Conservation (phyloP, 352 stramenopile species). For the Aphanomyces cochlioides region DNA sequence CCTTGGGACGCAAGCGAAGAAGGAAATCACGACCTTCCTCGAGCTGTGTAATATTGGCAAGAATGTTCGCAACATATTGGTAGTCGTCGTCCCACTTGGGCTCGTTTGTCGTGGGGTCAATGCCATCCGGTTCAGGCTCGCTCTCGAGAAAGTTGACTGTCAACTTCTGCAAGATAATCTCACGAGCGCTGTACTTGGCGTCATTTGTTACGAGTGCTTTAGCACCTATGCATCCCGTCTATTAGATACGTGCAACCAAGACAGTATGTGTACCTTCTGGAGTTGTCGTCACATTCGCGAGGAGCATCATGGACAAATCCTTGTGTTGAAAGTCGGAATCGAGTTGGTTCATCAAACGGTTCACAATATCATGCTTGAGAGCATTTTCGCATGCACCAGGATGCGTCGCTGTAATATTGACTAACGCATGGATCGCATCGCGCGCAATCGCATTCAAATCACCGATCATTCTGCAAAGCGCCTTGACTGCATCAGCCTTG, state of each 20-base stretch:
- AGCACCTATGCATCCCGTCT: neutral
- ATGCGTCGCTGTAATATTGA: conserved; percentile 81
- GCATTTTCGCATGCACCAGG: conserved; percentile 58
- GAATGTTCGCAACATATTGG: conserved; percentile 82
- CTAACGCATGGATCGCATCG: conserved; percentile 82
- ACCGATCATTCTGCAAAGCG: conserved; percentile 72
- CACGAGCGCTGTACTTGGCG: conserved; percentile 43
- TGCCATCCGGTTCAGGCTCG: conserved; percentile 70
- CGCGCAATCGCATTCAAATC: conserved; percentile 80
- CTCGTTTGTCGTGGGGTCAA: conserved; percentile 62
- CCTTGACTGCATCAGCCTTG: conserved; percentile 71
- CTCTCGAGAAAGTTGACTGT: conserved; percentile 65
- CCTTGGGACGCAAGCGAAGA: conserved; percentile 52
- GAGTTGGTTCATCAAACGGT: conserved; percentile 81
- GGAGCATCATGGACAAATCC: conserved; percentile 84
- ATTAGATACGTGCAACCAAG: neutral
- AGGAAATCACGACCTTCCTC: conserved; percentile 74
- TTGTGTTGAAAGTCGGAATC: conserved; percentile 79
- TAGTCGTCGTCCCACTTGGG: conserved; percentile 86
- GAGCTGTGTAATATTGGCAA: conserved; percentile 82
- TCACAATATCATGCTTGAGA: conserved; percentile 76
- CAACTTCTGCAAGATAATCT: conserved; percentile 78
- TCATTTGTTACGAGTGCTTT: conserved; percentile 35
- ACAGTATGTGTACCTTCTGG: neutral
- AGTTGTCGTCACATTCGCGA: conserved; percentile 44